These are phyloP conservation scores for Lactarius evosmus DNA, from an alignment of 768 basidiomycete species.

Conservation along the genomic window DNA sequence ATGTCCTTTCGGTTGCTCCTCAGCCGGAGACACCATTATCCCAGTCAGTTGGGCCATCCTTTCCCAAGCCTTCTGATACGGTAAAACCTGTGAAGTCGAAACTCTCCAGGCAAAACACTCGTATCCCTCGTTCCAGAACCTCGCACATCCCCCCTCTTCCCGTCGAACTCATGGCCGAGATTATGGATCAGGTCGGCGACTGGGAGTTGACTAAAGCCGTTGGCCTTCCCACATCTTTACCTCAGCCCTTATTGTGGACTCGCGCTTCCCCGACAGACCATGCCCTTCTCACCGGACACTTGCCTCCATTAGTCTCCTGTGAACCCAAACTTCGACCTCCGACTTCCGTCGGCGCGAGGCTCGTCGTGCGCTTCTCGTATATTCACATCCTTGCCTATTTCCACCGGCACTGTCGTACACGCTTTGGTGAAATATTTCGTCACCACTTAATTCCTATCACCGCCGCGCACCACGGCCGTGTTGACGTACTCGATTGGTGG, in stretches of 20 bases:
- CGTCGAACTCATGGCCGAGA: conserved; percentile 70
- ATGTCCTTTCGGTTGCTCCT: not conserved
- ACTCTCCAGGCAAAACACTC: conserved; percentile 22
- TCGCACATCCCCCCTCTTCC: conserved; percentile 55
- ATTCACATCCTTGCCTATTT: conserved; percentile 73
- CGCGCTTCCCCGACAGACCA: conserved; percentile 66
- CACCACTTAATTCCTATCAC: conserved; percentile 71
- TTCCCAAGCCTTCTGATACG: not conserved
- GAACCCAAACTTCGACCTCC: conserved; percentile 56
- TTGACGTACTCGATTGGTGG: conserved; percentile 78
- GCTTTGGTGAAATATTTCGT: conserved; percentile 64
- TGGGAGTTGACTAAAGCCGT: conserved; percentile 84
- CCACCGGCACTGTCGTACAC: conserved; percentile 57
- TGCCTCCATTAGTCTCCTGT: conserved; percentile 57
- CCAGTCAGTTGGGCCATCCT: not conserved
- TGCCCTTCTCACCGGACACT: conserved; percentile 64
- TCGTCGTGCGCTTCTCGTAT: conserved; percentile 70
- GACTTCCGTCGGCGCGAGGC: conserved; percentile 64
- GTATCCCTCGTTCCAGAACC: conserved; percentile 25
- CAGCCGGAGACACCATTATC: not conserved
- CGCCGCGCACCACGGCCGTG: conserved; percentile 73
- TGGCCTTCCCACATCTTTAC: conserved; percentile 65
- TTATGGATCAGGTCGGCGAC: conserved; percentile 74
- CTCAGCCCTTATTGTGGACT: conserved; percentile 66
- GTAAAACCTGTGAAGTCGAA: not conserved